phyloP scores from a whole-genome alignment of 176 grass and related monocot genomes.

The Rhipidocladum racemiflorum region DNA sequence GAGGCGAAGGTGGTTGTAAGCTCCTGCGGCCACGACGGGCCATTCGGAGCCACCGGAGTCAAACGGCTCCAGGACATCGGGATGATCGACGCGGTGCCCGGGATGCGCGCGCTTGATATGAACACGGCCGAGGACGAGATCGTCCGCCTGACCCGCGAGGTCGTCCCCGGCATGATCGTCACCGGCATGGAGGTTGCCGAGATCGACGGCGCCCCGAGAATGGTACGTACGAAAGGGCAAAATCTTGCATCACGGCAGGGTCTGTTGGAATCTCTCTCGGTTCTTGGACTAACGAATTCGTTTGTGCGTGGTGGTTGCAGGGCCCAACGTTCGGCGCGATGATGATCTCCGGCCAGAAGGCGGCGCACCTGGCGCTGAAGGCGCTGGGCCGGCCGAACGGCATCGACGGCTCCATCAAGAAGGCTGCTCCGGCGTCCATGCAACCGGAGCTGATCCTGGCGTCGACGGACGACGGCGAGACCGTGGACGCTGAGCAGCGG shows the following conservation, averaged over 20 bases:
- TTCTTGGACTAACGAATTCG: not conserved
- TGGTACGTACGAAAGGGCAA: too few relatives aligned
- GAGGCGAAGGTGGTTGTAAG: slow-evolving; percentile 93
- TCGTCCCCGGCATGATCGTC: slow-evolving; percentile 92
- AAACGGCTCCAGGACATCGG: slow-evolving; percentile 92
- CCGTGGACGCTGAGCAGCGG: slow-evolving; percentile 52
- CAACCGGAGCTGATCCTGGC: slow-evolving; percentile 68
- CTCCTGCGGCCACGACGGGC: slow-evolving; percentile 94
- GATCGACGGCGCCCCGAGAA: slow-evolving; percentile 92
- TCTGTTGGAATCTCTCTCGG: not conserved
- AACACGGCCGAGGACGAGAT: slow-evolving; percentile 91
- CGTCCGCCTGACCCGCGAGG: slow-evolving; percentile 76
- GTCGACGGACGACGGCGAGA: slow-evolving; percentile 52
- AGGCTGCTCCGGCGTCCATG: slow-evolving; percentile 3
- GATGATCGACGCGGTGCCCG: slow-evolving; percentile 81
- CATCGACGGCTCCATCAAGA: slow-evolving; percentile 61
- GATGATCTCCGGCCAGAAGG: slow-evolving; percentile 99
- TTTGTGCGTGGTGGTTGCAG: slow-evolving; percentile 20
- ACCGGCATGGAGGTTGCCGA: slow-evolving; percentile 99
- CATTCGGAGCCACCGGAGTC: slow-evolving; percentile 84
- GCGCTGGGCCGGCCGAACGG: slow-evolving; percentile 86
- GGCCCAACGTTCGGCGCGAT: slow-evolving; percentile 98
- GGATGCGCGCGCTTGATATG: slow-evolving; percentile 94
- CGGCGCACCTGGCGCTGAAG: slow-evolving; percentile 83
- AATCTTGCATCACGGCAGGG: too few relatives aligned